Base-by-base conservation (phyloP, 345 rosid genomes). In the Eucalyptus curtisii region DNA sequence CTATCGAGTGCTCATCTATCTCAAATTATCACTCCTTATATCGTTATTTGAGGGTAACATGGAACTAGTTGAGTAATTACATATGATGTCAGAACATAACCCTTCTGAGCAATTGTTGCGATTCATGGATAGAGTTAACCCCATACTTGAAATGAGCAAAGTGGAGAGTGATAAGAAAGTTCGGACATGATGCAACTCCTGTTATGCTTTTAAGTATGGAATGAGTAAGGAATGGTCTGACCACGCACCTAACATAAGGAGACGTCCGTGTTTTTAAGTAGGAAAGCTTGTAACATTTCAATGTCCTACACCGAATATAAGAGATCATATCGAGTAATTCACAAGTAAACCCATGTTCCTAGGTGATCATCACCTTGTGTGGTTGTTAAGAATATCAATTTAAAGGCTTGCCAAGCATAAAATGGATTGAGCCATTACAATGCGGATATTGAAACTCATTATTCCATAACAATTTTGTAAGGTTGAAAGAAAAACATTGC, bases 81-180 rank as follows among this genome's bases (percentile, higher is more conserved):
- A 8, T 0, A 3, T 33, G 7, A 68, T 10, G 11, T 71, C 1
- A 71, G 1, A 37, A 11, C 3, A 0, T 0, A 11, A 71, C 7
- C 27, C 45, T 37, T 4, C 0, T 2, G 1, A 37, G 45, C 14
- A 71, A 7, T 37, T 10, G 4, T 20, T 5, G 27, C 5, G 0
- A 25, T 76, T 76, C 47, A 40, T 20, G 13, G 47, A 40, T 13
- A 6, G 4, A 76, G 84, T 76, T 76, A 11, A 4, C 3, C 47
- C 30, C 30, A 40, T 40, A 20, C 27, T 19, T 20, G 14, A 40
- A 20, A 5, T 7, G 14, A 64, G 5, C 4, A 64, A 16, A 64
- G 40, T 15, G 5, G 4, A 30, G 68, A 61, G 8, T 61, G 31
- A 30, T 12, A 17, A 30, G 37, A 59, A 7, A 6, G 8, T 40